phyloP scores from a whole-genome alignment of 2,329 filamentous ascomycete species.

The Penicillium sp. region DNA sequence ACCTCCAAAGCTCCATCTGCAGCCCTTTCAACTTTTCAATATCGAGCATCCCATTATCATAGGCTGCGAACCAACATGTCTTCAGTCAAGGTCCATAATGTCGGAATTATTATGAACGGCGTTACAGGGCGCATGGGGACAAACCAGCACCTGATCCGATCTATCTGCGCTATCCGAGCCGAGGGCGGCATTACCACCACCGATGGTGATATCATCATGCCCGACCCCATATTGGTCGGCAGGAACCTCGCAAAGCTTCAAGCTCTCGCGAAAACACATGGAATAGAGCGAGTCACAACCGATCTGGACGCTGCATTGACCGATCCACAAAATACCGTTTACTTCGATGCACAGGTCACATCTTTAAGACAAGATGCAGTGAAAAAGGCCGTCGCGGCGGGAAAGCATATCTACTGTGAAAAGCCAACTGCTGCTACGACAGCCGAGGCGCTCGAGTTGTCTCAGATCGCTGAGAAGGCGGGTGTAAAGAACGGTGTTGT shows the following conservation, averaged over 20 bases:
- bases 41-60: not conserved
- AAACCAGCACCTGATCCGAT: not conserved
- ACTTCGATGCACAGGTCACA: not conserved
- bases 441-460: not conserved
- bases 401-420: not conserved
- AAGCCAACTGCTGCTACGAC: not conserved
- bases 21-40: not conserved
- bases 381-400: not conserved
- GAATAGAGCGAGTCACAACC: not conserved
- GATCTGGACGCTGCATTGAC: not conserved
- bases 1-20: no score
- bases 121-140: not conserved
- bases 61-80: not conserved
- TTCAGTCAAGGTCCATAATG: not conserved
- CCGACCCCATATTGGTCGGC: not conserved
- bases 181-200: not conserved
- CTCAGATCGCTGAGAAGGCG: not conserved
- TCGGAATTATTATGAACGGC: not conserved
- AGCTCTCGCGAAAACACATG: not conserved
- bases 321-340: not conserved
- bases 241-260: not conserved
- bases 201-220: not conserved
- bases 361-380: not conserved
- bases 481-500: not conserved
- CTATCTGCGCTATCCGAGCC: not conserved